A percentile compares a stretch with the other conserved stretches of the same genome.
Conservation (phyloP, 176 grass and related monocot genomes). For the Carex pumila region DNA sequence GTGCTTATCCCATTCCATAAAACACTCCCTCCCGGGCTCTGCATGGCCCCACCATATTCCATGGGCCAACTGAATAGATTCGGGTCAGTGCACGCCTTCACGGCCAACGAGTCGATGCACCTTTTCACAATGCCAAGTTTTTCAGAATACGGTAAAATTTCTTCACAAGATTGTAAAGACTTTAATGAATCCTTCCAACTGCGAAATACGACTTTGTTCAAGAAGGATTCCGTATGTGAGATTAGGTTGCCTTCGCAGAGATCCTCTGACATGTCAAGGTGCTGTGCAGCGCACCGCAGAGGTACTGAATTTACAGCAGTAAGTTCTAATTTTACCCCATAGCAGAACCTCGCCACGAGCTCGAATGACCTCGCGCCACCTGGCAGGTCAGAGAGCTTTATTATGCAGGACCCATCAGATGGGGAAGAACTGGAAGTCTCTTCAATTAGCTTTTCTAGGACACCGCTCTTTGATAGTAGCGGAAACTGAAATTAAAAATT, state of each 20-base stretch:
- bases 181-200: slow-evolving; percentile 82
- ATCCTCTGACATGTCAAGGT: slow-evolving; percentile 83
- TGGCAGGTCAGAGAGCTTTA: slow-evolving; percentile 54
- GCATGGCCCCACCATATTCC: slow-evolving; percentile 57
- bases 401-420: slow-evolving; percentile 35
- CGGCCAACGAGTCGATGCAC: slow-evolving; percentile 80
- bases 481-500: slow-evolving; percentile 54
- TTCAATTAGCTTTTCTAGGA: slow-evolving; percentile 54
- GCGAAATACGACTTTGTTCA: slow-evolving; percentile 67
- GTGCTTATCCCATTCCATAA: slow-evolving; percentile 94
- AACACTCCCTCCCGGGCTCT: slow-evolving; percentile 78
- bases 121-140: slow-evolving; percentile 71
- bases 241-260: slow-evolving; percentile 73
- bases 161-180: slow-evolving; percentile 67
- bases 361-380: slow-evolving; percentile 79
- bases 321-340: slow-evolving; percentile 81
- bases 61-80: slow-evolving; percentile 87
- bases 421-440: slow-evolving; percentile 37
- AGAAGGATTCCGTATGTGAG: slow-evolving; percentile 63
- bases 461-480: slow-evolving; percentile 65
- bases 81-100: slow-evolving; percentile 64
- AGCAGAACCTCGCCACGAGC: slow-evolving; percentile 83
- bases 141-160: slow-evolving; percentile 63
- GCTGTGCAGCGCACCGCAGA: slow-evolving; percentile 59
- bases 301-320: slow-evolving; percentile 62